Evolutionary conservation across 768 basidiomycete species (phyloP).

Genomic region (Suillus tomentosus): DNA sequence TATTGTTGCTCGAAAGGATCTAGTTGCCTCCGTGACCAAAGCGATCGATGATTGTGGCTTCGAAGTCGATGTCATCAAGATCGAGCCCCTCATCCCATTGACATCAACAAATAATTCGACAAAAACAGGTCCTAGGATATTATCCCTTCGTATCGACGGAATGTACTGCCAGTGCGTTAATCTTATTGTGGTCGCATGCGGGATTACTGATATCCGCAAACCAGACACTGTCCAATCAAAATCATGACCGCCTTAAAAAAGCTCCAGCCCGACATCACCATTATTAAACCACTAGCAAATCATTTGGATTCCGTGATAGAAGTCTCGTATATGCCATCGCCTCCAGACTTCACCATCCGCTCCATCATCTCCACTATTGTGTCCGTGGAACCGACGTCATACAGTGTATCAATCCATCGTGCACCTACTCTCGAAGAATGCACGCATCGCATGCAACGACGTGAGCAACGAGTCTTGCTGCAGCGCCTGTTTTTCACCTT

Average conservation of each 20-base stretch:
- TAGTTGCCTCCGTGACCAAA: constrained; percentile 38
- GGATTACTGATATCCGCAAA: constrained; percentile 3
- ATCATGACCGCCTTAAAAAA: constrained; percentile 43
- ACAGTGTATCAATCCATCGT: constrained; percentile 45
- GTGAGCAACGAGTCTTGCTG: constrained; percentile 56
- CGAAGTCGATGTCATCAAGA: constrained; percentile 40
- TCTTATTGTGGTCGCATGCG: neutral
- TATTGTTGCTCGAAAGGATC: constrained; percentile 37
- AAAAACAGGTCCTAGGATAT: constrained; percentile 35
- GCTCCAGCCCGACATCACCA: constrained; percentile 36
- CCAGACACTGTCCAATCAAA: constrained; percentile 56
- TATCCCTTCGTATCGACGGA: constrained; percentile 62
- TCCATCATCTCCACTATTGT: constrained; percentile 54
- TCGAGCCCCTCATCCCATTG: constrained; percentile 29
- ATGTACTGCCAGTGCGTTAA: constrained; percentile 60
- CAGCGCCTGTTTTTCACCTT: constrained; percentile 57
- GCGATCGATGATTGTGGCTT: constrained; percentile 52
- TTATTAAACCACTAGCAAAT: constrained; percentile 43
- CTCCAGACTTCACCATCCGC: constrained; percentile 65
- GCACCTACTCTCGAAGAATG: constrained; percentile 64
- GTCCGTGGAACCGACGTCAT: constrained; percentile 42
- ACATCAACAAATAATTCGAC: neutral
- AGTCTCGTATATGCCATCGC: constrained; percentile 51
- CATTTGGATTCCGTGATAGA: constrained; percentile 47
- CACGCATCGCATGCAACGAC: constrained; percentile 55